These are phyloP conservation scores for Phylloboletellus chloephorus DNA, from an alignment of 1,284 basidiomycete species.

Conservation along the genomic window DNA sequence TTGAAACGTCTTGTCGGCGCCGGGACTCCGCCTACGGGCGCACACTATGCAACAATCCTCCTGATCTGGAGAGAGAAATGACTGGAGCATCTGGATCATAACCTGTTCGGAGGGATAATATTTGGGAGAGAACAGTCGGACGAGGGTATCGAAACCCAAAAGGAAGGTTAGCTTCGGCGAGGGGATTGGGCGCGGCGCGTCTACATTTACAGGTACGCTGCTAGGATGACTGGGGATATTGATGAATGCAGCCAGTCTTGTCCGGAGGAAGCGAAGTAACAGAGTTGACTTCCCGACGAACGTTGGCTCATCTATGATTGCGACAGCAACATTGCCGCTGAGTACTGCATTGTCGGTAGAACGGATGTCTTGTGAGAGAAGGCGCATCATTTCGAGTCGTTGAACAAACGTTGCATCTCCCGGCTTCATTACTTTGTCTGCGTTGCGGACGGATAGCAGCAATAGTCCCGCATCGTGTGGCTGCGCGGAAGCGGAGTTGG, in stretches of 20 bases:
- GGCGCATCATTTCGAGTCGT: slow-evolving; percentile 78
- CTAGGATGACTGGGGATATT: slow-evolving; percentile 1
- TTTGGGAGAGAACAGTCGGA: slow-evolving; percentile 73
- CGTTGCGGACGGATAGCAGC: slow-evolving; percentile 84
- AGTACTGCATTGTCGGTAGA: slow-evolving; percentile 6
- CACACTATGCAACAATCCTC: slow-evolving; percentile 70
- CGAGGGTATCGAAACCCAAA: slow-evolving; percentile 85
- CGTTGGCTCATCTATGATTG: slow-evolving; percentile 71
- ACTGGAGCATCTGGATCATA: slow-evolving; percentile 54
- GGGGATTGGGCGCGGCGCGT: slow-evolving; percentile 20
- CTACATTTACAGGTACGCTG: not conserved
- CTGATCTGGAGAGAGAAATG: slow-evolving; percentile 56
- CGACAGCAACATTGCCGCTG: not conserved
- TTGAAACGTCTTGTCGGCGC: slow-evolving; percentile 24
- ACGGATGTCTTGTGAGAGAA: slow-evolving; percentile 51
- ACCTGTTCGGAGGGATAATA: slow-evolving; percentile 62
- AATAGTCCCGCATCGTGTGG: slow-evolving; percentile 74
- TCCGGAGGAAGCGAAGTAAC: slow-evolving; percentile 49
- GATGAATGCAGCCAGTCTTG: slow-evolving; percentile 31
- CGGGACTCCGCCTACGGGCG: slow-evolving; percentile 47
- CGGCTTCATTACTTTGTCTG: slow-evolving; percentile 74
- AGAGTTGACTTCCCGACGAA: slow-evolving; percentile 81
- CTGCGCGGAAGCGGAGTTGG: slow-evolving; percentile 31
- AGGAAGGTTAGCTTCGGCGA: slow-evolving; percentile 57
- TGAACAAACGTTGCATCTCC: slow-evolving; percentile 72